Evolutionary conservation across 176 grass and related monocot genomes (phyloP).

Genomic region (Pontederia paniculata): DNA sequence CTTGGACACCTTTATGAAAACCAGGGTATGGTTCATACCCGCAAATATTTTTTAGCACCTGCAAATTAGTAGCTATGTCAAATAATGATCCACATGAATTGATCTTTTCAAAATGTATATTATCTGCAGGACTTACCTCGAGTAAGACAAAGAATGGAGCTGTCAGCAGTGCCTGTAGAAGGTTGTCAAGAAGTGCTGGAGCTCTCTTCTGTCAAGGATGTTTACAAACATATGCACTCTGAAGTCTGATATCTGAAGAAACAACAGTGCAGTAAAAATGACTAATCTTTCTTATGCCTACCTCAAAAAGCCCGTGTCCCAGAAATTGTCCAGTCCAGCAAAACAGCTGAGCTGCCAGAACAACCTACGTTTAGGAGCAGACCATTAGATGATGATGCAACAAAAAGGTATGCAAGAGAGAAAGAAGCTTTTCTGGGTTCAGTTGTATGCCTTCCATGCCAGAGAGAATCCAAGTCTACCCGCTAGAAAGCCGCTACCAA

Average conservation of each 20-base stretch:
- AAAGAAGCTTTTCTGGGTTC: neutral
- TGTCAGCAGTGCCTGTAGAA: neutral
- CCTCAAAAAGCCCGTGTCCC: constrained; percentile 20
- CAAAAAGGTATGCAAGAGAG: neutral
- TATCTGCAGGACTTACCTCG: neutral
- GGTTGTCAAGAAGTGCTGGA: constrained; percentile 14
- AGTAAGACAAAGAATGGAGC: constrained; percentile 20
- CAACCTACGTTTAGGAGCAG: constrained; percentile 10
- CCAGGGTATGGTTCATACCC: constrained; percentile 86
- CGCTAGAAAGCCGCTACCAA: constrained; percentile 1
- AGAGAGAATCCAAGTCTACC: constrained; percentile 15
- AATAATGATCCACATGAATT: neutral
- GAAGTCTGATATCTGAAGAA: neutral
- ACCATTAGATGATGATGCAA: neutral
- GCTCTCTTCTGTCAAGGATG: constrained; percentile 11
- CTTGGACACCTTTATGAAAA: constrained; percentile 51
- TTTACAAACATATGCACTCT: neutral
- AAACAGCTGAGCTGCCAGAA: constrained; percentile 11
- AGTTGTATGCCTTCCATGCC: constrained; percentile 6
- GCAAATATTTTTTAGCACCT: constrained; percentile 31
- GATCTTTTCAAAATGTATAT: neutral
- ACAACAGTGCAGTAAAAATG: neutral
- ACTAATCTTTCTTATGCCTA: neutral
- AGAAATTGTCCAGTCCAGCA: constrained; percentile 17
- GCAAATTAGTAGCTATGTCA: neutral